phyloP scores from a whole-genome alignment of 352 stramenopile species.

The Albugo laibachii region DNA sequence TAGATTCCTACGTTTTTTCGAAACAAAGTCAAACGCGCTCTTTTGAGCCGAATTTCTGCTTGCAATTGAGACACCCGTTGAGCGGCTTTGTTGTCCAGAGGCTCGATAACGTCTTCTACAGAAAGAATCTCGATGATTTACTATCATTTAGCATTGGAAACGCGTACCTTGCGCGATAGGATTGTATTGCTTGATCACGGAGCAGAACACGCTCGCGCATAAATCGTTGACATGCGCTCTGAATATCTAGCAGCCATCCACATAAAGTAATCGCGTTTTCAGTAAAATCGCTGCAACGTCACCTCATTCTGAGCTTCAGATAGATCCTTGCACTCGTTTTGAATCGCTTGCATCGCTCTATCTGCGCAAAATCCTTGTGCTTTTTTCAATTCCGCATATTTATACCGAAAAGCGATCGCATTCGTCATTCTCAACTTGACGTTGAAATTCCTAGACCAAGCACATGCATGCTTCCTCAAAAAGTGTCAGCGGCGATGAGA shows the following conservation, averaged over 20 bases:
- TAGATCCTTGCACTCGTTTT: slow-evolving; percentile 23
- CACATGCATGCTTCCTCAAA: too few species aligned
- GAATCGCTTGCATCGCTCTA: slow-evolving; percentile 24
- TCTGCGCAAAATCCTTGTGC: slow-evolving; percentile 41
- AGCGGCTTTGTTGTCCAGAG: slow-evolving; percentile 21
- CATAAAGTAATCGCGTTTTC: neutral
- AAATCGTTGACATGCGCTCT: slow-evolving; percentile 50
- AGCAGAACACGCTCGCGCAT: slow-evolving; percentile 49
- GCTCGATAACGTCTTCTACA: slow-evolving; percentile 31
- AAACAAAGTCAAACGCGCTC: slow-evolving; percentile 27
- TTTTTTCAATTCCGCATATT: slow-evolving; percentile 58
- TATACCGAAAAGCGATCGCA: slow-evolving; percentile 20
- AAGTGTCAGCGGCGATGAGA: too few species aligned
- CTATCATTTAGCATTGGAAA: neutral
- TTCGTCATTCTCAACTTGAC: too few species aligned
- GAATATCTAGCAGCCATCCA: slow-evolving; percentile 18
- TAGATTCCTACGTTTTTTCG: slow-evolving; percentile 18
- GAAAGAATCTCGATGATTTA: too few species aligned
- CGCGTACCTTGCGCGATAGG: slow-evolving; percentile 27
- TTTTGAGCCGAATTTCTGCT: slow-evolving; percentile 27
- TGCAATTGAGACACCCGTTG: slow-evolving; percentile 27
- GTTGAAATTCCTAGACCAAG: too few species aligned
- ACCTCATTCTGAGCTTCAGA: slow-evolving; percentile 37
- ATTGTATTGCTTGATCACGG: slow-evolving; percentile 46
- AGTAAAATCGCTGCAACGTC: neutral